Conservation (phyloP, 1,284 basidiomycete genomes). For the Ustilago curta region DNA sequence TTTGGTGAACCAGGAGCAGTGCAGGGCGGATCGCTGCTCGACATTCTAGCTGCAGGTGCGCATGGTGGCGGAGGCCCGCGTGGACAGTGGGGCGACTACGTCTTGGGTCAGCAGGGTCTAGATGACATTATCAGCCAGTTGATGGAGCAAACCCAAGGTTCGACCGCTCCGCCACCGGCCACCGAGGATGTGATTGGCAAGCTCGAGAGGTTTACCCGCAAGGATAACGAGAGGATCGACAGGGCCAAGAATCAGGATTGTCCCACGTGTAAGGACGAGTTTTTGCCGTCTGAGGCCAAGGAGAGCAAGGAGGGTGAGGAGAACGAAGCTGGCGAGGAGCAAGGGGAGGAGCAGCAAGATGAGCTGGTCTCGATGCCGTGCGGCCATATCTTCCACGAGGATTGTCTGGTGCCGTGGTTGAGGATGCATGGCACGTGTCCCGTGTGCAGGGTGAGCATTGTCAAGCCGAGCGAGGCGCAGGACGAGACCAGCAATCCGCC, state of each 20-base stretch:
- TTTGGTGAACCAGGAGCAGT: constrained; percentile 46
- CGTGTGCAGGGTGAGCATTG: constrained; percentile 57
- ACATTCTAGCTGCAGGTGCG: constrained; percentile 43
- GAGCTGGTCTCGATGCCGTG: constrained; percentile 60
- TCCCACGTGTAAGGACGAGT: constrained; percentile 63
- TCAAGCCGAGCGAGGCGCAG: constrained; percentile 21
- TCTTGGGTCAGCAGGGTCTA: constrained; percentile 56
- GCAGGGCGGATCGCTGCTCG: constrained; percentile 44
- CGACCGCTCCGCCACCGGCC: constrained; percentile 56
- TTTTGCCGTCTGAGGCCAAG: constrained; percentile 19
- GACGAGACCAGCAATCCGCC: not conserved
- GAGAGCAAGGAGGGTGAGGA: not conserved
- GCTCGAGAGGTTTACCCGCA: constrained; percentile 48
- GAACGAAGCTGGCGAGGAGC: constrained; percentile 6
- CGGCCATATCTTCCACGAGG: constrained; percentile 58
- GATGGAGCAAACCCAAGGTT: constrained; percentile 62
- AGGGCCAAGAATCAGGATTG: constrained; percentile 59
- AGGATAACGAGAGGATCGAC: constrained; percentile 30
- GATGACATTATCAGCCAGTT: constrained; percentile 64
- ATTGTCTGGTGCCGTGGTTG: constrained; percentile 64
- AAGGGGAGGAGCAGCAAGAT: constrained; percentile 48
- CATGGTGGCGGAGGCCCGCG: constrained; percentile 36
- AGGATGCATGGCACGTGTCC: constrained; percentile 58
- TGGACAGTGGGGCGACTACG: constrained; percentile 60
- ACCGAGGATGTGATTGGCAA: constrained; percentile 54